These are phyloP conservation scores for Calonectria henricotiae DNA, from an alignment of 2,329 filamentous ascomycete genomes.

Conservation along the genomic window DNA sequence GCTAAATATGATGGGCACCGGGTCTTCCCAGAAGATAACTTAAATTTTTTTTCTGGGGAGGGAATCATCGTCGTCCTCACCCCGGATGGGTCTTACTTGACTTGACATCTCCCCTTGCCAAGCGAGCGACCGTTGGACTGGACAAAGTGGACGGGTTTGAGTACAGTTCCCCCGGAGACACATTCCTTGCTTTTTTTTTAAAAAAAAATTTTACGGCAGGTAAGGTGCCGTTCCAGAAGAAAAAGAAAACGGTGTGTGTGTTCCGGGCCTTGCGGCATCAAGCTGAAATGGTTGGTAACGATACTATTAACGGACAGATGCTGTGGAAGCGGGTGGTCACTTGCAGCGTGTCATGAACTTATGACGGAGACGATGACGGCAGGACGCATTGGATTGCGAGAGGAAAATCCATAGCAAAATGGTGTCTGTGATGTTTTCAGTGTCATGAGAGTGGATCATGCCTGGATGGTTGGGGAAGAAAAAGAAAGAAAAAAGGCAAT, in stretches of 20 bases:
- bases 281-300: conserved; percentile 65
- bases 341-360: conserved; percentile 72
- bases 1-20: conserved; percentile 38
- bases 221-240: conserved; percentile 60
- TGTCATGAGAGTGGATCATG: conserved; percentile 11
- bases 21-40: conserved; percentile 47
- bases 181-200: conserved; percentile 75
- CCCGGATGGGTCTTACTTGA: conserved; percentile 56
- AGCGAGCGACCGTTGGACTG: conserved; percentile 75
- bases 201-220: conserved; percentile 64
- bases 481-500: background rate
- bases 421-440: conserved; percentile 25
- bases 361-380: conserved; percentile 74
- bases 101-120: conserved; percentile 67
- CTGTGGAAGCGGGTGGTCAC: conserved; percentile 76
- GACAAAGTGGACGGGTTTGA: conserved; percentile 74
- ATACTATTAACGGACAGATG: conserved; percentile 67
- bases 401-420: conserved; percentile 65
- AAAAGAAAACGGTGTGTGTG: conserved; percentile 57
- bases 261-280: conserved; percentile 54
- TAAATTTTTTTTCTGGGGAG: too few relatives aligned
- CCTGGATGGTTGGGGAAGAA: background rate
- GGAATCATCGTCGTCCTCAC: conserved; percentile 57
- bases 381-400: conserved; percentile 65
- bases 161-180: conserved; percentile 77